Evolutionary conservation across 768 basidiomycete genomes (phyloP).

Genomic region (Xanthoconium purpureum): DNA sequence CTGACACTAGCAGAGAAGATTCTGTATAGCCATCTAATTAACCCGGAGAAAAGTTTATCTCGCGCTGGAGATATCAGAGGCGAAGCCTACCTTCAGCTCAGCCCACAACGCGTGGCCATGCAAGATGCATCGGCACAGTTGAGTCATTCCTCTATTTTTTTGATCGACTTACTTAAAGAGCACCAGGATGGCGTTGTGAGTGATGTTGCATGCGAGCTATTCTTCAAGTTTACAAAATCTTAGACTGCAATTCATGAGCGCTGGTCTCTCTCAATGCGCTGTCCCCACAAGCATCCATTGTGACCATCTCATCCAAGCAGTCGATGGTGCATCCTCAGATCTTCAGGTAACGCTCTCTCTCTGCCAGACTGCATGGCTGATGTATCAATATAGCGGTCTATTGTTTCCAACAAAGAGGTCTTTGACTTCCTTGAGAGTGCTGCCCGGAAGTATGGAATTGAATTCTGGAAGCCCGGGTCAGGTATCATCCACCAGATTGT

Average conservation of each 20-base stretch:
- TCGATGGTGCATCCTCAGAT: constrained; percentile 83
- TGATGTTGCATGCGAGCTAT: neutral
- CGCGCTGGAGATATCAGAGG: constrained; percentile 72
- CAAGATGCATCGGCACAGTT: constrained; percentile 91
- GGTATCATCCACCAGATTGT: constrained; percentile 98
- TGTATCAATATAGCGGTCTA: constrained; percentile 56
- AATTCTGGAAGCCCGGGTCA: constrained; percentile 92
- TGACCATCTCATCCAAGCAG: constrained; percentile 95
- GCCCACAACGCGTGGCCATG: constrained; percentile 94
- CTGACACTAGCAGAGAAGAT: constrained; percentile 98
- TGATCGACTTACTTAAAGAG: constrained; percentile 11
- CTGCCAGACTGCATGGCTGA: neutral
- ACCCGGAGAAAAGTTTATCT: constrained; percentile 70
- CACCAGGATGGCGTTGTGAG: constrained; percentile 78
- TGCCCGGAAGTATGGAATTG: constrained; percentile 87
- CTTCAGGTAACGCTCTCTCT: constrained; percentile 53
- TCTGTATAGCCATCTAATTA: constrained; percentile 84
- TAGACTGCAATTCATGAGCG: constrained; percentile 97
- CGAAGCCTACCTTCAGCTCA: constrained; percentile 84
- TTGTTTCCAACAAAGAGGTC: constrained; percentile 89
- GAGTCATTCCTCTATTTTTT: constrained; percentile 32
- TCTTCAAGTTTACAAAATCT: constrained; percentile 10
- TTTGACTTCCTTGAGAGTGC: constrained; percentile 97
- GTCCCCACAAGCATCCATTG: constrained; percentile 95
- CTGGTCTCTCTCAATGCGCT: constrained; percentile 76